Base-by-base conservation (phyloP, 2,329 filamentous ascomycete species). In the Ceratocystiopsis minuta region DNA sequence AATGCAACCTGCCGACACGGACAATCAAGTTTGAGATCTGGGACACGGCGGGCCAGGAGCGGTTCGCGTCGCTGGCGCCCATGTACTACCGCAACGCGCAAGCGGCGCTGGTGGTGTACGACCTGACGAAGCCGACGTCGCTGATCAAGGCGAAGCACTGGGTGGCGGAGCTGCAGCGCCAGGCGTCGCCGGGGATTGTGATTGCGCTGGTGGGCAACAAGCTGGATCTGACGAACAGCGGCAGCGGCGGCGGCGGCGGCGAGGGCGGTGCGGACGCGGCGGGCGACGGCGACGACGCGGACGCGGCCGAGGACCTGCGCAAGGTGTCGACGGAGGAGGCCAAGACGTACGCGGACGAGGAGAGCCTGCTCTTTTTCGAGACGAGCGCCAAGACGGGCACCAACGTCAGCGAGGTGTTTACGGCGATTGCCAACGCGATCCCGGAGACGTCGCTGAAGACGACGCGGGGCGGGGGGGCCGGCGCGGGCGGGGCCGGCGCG, bases 51-150 rank as follows among this genome's bases (percentile, higher is more conserved):
- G 88, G 88, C 57, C 88, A 98, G 64, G 88, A 98, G 67, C 84
- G 88, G 49, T 98, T 96, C 58, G 88, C 88, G 53, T 92, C 83
- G 40, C 75, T 96, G 46, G 90, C 90, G 41, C 90, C 88, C 54
- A 96, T 96, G 90, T 98, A 98, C 72, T 96, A 96, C 69, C 86
- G 88, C 63, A 96, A 98, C 60, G 90, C 90, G 40, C 88, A 96
- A 66, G 86, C 87, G 49, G 90, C 90, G 14, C 81, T 98, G 51
- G 88, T 98, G 48, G 88, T 96, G 58, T 98, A 96, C 74, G 88
- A 98, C 59, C 78, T 98, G 54, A 98, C 90, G 48, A 96, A 96
- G 63, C 82, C 87, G 36, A 90, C 85, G 39, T 94, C 86, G 38
- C 78, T 98, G 52, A 77, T 85, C 62, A 96, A 98, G 67, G 90